A percentile compares a stretch with the other conserved stretches of the same genome.
Evolutionary conservation across 148 eudicot species (phyloP).

Genomic region (Chenopodium suecicum): DNA sequence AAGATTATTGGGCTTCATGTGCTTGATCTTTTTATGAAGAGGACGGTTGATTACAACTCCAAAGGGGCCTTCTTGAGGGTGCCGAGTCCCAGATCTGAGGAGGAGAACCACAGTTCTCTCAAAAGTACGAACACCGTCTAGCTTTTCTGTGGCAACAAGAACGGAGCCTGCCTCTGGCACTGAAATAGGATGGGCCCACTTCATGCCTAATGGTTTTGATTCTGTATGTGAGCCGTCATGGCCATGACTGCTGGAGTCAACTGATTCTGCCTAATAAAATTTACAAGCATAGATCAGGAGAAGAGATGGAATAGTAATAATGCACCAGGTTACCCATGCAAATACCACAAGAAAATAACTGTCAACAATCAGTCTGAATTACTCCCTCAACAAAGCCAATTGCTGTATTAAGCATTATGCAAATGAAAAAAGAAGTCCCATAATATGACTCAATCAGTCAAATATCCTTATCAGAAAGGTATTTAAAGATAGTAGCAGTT

Average conservation of each 20-base stretch:
- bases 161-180: constrained; percentile 85
- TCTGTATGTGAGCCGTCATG: constrained; percentile 37
- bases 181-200: constrained; percentile 97
- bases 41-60: constrained; percentile 89
- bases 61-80: constrained; percentile 88
- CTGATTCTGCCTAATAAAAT: constrained; percentile 51
- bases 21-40: constrained; percentile 67
- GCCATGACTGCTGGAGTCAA: constrained; percentile 29
- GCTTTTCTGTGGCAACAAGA: constrained; percentile 93
- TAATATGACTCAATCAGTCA: background rate
- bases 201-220: constrained; percentile 58
- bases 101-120: constrained; percentile 92
- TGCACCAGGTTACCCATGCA: background rate
- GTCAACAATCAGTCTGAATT: background rate
- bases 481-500: background rate
- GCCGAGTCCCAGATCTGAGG: constrained; percentile 72
- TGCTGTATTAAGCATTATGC: background rate
- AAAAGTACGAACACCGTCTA: constrained; percentile 75
- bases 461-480: background rate
- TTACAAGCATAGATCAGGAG: constrained; percentile 16
- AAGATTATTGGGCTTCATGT: constrained; percentile 75
- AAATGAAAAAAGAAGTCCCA: background rate
- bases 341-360: background rate
- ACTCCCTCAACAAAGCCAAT: background rate
- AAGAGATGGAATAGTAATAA: background rate